Evolutionary conservation across 208 protist species (phyloP), one percentile per base, ranked within the genome.

Genomic region (Trypanosoma melophagium): DNA sequence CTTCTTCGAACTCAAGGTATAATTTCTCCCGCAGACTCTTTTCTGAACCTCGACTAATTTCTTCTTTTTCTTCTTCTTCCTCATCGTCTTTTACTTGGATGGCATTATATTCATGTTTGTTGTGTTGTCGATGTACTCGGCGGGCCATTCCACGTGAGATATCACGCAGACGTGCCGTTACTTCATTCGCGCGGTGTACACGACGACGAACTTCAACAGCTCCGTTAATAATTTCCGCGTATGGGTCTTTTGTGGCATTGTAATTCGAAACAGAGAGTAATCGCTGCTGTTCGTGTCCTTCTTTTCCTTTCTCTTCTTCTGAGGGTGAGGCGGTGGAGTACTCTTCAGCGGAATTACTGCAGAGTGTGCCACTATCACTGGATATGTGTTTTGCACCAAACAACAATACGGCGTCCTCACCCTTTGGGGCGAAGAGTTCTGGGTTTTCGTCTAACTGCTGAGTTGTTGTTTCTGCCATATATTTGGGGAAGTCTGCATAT

Each of bases 141-240:
- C 3, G 9, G 31, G 21, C 8, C 52, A 49, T 60, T 3, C 28
- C 8, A 13, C 40, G 16, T 28, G 42, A 68, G 19, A 49, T 40
- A 17, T 41, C 53, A 8, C 62, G 62, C 3, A 68, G 35, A 17
- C 41, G 31, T 3, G 62, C 9, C 31, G 62, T 68, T 22, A 68
- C 31, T 8, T 35, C 40, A 41, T 60, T 69, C 21, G 44, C 54
- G 21, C 22, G 5, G 53, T 69, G 63, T 17, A 60, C 53, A 14
- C 63, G 63, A 25, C 41, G 63, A 7, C 63, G 51, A 19, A 69
- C 42, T 25, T 69, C 53, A 16, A 7, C 12, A 16, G 53, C 53
- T 0, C 41, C 45, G 3, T 4, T 17, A 22, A 69, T 7, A 13
- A 69, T n/a, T 1, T 19, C 53, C 12, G 21, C 53, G 24, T 49